Base-by-base conservation (phyloP, 352 stramenopile species). In the Blastocystis sp. region DNA sequence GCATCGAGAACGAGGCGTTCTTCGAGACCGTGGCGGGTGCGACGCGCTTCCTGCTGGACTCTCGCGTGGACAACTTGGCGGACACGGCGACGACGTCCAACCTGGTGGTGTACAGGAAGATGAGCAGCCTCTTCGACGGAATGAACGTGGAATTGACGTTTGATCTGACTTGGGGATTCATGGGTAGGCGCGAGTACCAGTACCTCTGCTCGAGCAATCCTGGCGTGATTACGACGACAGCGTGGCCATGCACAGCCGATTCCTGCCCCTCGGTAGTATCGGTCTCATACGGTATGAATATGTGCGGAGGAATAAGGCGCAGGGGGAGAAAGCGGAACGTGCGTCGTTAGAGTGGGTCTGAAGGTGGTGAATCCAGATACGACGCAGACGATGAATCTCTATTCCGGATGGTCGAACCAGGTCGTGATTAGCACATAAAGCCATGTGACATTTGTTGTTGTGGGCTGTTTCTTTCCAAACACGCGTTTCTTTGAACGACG, bases 371-470 rank as follows among this genome's bases (percentile, higher is more conserved):
- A 66, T 82, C 38, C 74, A n/a, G 74, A 82, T 14, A 76, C 66
- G 48, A 10, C 40, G 17, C 10, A 24, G n/a, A 4, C 42, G 40
- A 68, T 43, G 42, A 63, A 28, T 21, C 54, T 69, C 17, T 66
- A 54, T 2, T 82, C 74, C n/a, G 74, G 54, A 68, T 82, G 74
- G 74, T 82, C 74, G 1, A 82, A 82, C 65, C 59, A 54, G 28
- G 52, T 81, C 24, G 70, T 63, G 38, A 24, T 82, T 38, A 82
- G 64, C 43, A 42, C 64, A 52, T 65, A 82, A 68, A 48, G 48
- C 34, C 48, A 57, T 54, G 43, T 65, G 38, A 45, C 28, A 48
- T 54, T 52, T n/a, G 17, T 45, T 69, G 24, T 69, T 28, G 21
- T 79, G 3, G 6, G 1, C 45, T 64, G 48, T 79, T 79, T 64